A percentile compares a stretch with the other conserved stretches of the same genome.
Conservation (phyloP, 106 monocot species). For the Agapanthus africanus region DNA sequence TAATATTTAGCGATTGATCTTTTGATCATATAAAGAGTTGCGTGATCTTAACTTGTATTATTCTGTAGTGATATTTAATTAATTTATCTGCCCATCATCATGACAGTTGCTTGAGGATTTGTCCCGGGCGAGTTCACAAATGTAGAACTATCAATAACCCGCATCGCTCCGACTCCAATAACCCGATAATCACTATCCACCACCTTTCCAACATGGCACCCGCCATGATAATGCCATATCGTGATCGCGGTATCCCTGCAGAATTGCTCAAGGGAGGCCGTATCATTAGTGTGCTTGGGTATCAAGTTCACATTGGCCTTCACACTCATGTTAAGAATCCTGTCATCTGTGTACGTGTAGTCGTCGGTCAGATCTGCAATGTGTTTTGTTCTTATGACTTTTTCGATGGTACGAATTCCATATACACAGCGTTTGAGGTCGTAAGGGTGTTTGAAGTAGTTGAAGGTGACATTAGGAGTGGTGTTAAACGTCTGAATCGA, state of each 20-base stretch:
- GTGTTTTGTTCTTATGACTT: slow-evolving; percentile 27
- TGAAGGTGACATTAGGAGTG: slow-evolving; percentile 73
- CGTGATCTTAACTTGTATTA: neutral
- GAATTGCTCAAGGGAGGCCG: slow-evolving; percentile 51
- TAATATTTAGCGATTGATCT: neutral
- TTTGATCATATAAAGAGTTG: neutral
- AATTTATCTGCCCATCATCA: slow-evolving; percentile 70
- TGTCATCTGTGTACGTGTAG: slow-evolving; percentile 15
- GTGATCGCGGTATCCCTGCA: slow-evolving; percentile 64
- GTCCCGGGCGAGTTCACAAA: slow-evolving; percentile 59
- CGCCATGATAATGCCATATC: slow-evolving; percentile 84
- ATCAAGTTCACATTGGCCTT: slow-evolving; percentile 57
- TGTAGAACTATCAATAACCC: slow-evolving; percentile 52
- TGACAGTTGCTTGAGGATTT: slow-evolving; percentile 65
- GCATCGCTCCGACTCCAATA: slow-evolving; percentile 26
- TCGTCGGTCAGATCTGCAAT: slow-evolving; percentile 33
- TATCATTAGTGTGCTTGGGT: slow-evolving; percentile 64
- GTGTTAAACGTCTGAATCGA: slow-evolving; percentile 26
- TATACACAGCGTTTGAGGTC: slow-evolving; percentile 50
- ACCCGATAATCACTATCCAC: slow-evolving; percentile 41
- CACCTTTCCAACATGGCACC: slow-evolving; percentile 61
- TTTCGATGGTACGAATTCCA: slow-evolving; percentile 42
- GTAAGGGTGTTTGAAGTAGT: slow-evolving; percentile 60
- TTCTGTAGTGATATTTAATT: neutral
- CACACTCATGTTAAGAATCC: slow-evolving; percentile 53